Base-by-base conservation (phyloP, 208 protist species). In the Trypanosoma scelopori region DNA sequence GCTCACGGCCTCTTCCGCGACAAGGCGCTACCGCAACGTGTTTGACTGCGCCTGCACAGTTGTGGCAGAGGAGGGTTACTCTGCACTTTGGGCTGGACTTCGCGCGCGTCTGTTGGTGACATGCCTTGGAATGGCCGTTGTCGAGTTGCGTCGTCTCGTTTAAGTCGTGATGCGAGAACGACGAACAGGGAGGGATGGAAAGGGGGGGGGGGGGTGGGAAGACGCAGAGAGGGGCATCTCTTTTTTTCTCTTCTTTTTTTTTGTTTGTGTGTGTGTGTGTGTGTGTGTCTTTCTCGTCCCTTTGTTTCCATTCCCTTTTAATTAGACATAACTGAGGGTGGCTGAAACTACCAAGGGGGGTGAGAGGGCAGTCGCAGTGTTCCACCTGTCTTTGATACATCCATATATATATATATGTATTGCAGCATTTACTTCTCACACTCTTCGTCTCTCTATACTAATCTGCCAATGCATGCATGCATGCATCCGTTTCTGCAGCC, bases 51-150 rank as follows among this genome's bases (percentile, higher is more conserved):
- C 77, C 7, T 73, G 69, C 23, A 85, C 82, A 12, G 82, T 94
- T 67, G 76, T 91, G 32, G 65, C 60, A 23, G 79, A 88, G 37
- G 89, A 95, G 62, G 89, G 89, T 9, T 78, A 85, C 49, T 82
- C 69, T 25, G 84, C 76, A 47, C 72, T 95, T 28, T 95, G 83
- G 83, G 59, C 84, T 0, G 89, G 89, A 7, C 47, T 78, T 18
- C 67, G 61, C 13, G 51, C 53, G 30, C 65, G 72, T 0, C 57
- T 78, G 13, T 13, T 79, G 32, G 55, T 74, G 43, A 79, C 74
- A 28, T 69, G 60, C 50, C 23, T 74, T 4, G 67, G 74, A 25
- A 66, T 78, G 59, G 65, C 47, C n/a, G 41, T 63, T 28, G 39
- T 62, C 12, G 70, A 76, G 35, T 12, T 78, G 51, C 65, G 49